phyloP scores from a whole-genome alignment of 129 eudicot species.

The Apium graveolens region DNA sequence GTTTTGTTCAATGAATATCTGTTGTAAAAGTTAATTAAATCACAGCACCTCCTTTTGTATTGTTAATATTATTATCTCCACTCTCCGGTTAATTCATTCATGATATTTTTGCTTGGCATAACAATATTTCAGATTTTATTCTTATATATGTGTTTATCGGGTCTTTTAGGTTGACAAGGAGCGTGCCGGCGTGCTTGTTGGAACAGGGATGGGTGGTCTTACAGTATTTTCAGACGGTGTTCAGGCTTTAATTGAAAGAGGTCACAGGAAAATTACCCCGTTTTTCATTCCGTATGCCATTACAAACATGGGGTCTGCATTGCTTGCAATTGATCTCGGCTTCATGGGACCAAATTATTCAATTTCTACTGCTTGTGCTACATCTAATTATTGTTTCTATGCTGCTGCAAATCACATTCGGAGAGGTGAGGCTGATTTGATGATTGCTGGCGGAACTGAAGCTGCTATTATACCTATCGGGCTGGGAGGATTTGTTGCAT shows the following conservation, averaged over 20 bases:
- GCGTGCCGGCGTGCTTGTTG: conserved; percentile 96
- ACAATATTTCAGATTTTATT: neutral
- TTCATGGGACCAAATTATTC: conserved; percentile 99
- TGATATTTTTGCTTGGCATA: neutral
- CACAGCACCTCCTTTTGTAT: neutral
- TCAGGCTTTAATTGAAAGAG: conserved; percentile 73
- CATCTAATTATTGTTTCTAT: conserved; percentile 91
- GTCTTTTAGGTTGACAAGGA: conserved; percentile 65
- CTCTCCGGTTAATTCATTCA: neutral
- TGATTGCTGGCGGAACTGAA: conserved; percentile 99
- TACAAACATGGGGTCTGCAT: conserved; percentile 95
- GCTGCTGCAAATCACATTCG: conserved; percentile 99
- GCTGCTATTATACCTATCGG: conserved; percentile 94
- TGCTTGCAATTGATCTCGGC: conserved; percentile 87
- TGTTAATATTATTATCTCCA: neutral
- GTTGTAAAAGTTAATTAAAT: neutral
- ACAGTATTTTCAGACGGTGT: conserved; percentile 87
- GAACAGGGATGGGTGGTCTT: conserved; percentile 99
- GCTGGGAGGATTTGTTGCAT: conserved; percentile 94
- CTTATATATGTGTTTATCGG: neutral
- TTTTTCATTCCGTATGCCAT: conserved; percentile 94
- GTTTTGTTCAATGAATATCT: neutral
- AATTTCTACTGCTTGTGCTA: conserved; percentile 97
- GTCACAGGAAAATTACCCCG: conserved; percentile 85
- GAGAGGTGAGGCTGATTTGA: conserved; percentile 97